Evolutionary conservation across 495 filamentous ascomycete genomes (phyloP).

Genomic region (Hypoxylon subgilvum): DNA sequence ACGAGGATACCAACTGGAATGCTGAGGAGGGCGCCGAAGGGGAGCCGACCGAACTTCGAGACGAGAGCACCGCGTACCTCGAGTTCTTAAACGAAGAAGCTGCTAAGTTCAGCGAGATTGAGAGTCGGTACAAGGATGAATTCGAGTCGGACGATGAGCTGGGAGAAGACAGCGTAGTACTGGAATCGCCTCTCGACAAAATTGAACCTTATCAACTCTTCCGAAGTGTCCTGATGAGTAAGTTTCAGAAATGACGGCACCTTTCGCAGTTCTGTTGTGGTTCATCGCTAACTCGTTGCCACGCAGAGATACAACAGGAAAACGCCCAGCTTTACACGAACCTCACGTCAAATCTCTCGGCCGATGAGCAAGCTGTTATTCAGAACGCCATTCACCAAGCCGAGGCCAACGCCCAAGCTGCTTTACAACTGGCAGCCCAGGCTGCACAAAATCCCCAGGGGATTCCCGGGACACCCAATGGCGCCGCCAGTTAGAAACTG

Average conservation of each 20-base stretch:
- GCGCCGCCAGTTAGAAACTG: constrained; percentile 40
- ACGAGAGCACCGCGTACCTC: constrained; percentile 92
- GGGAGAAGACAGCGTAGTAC: constrained; percentile 85
- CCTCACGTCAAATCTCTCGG: constrained; percentile 76
- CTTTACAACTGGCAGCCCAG: constrained; percentile 34
- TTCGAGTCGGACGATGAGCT: constrained; percentile 85
- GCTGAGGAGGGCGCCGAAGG: constrained; percentile 55
- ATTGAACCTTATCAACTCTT: constrained; percentile 92
- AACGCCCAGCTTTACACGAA: constrained; percentile 87
- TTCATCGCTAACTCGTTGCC: constrained; percentile 39
- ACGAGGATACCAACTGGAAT: constrained; percentile 66
- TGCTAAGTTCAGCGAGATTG: constrained; percentile 72
- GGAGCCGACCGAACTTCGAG: constrained; percentile 70
- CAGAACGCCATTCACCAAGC: constrained; percentile 82
- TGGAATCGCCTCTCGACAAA: constrained; percentile 93
- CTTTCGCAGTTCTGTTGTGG: too few species aligned
- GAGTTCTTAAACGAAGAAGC: constrained; percentile 96
- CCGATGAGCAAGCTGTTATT: constrained; percentile 82
- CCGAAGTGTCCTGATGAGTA: constrained; percentile 80
- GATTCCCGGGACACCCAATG: constrained; percentile 30
- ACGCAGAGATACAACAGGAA: constrained; percentile 80
- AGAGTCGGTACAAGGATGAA: constrained; percentile 44
- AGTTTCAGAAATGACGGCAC: constrained; percentile 47
- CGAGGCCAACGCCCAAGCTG: constrained; percentile 57
- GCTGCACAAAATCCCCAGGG: constrained; percentile 36